phyloP scores from a whole-genome alignment of 23 red algal genomes.

The Gracilaria gracilis region DNA sequence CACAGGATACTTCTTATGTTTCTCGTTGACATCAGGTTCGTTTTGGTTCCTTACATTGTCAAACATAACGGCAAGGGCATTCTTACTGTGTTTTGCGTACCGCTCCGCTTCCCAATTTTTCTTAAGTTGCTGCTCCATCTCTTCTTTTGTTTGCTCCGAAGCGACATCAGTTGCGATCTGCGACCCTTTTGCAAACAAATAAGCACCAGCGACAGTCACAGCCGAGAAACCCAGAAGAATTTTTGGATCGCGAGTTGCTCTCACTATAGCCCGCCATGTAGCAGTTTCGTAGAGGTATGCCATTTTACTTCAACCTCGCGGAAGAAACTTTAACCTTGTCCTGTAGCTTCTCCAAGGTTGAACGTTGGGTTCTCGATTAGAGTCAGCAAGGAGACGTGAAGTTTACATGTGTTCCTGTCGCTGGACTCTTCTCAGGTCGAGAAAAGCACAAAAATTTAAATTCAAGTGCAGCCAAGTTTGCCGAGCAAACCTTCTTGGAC shows the following conservation, averaged over 20 bases:
- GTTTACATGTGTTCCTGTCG: no score
- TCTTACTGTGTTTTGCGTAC: constrained; percentile 64
- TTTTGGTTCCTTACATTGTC: constrained; percentile 29
- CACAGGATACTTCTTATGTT: constrained; percentile 51
- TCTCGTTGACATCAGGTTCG: constrained; percentile 32
- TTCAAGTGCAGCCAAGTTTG: background rate
- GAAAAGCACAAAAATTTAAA: constrained; percentile 24
- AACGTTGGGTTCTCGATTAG: no score
- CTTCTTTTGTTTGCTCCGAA: constrained; percentile 53
- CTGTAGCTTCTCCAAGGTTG: no score
- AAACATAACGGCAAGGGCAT: constrained; percentile 66
- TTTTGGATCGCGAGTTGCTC: constrained; percentile 55
- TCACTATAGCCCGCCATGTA: constrained; percentile 56
- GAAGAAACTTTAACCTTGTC: no score
- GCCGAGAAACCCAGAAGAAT: constrained; percentile 36
- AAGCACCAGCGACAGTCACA: constrained; percentile 35
- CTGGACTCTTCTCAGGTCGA: no score
- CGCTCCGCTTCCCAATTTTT: constrained; percentile 52
- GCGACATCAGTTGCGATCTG: constrained; percentile 32
- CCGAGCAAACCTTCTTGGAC: no score
- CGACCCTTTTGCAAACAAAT: constrained; percentile 42
- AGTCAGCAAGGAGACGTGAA: no score
- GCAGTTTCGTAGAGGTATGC: constrained; percentile 50
- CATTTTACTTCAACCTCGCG: background rate
- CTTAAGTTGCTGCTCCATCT: constrained; percentile 50